phyloP scores from a whole-genome alignment of 1,284 basidiomycete species.

The Sporisorium sorghi region DNA sequence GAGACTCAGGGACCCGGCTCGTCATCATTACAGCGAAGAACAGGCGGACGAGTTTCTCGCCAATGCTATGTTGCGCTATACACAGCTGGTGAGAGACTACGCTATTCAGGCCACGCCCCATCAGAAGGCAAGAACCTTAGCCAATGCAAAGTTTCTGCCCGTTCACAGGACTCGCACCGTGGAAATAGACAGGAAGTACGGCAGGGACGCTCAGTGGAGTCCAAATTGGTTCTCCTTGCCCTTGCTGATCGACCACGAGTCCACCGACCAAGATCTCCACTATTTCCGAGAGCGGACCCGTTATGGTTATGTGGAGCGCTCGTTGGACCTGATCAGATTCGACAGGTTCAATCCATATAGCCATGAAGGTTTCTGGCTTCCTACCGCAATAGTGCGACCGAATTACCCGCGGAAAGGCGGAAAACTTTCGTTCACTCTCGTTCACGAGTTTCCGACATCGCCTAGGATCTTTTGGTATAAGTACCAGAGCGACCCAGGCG shows the following conservation, averaged over 20 bases:
- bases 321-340: conserved; percentile 16
- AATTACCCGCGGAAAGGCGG: background rate
- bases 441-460: conserved; percentile 21
- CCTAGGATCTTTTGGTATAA: background rate
- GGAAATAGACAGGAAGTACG: too few relatives aligned
- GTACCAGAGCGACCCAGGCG: background rate
- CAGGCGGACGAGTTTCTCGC: conserved; percentile 15
- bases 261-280: background rate
- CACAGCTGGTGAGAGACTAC: too few relatives aligned
- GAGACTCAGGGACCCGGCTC: too few relatives aligned
- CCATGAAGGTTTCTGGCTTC: conserved; percentile 4
- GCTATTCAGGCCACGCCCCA: too few relatives aligned
- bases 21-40: conserved; percentile 2
- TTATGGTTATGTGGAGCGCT: background rate
- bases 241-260: background rate
- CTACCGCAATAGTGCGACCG: conserved; percentile 16
- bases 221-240: conserved; percentile 13
- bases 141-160: too few relatives aligned
- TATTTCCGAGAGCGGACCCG: background rate
- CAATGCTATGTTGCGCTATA: conserved; percentile 10
- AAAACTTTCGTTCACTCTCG: background rate
- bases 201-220: background rate
- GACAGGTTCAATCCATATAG: conserved; percentile 1
- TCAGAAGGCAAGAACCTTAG: too few relatives aligned
- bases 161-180: too few relatives aligned